phyloP scores from a whole-genome alignment of 2,329 filamentous ascomycete genomes.

The Venturia carpophila region DNA sequence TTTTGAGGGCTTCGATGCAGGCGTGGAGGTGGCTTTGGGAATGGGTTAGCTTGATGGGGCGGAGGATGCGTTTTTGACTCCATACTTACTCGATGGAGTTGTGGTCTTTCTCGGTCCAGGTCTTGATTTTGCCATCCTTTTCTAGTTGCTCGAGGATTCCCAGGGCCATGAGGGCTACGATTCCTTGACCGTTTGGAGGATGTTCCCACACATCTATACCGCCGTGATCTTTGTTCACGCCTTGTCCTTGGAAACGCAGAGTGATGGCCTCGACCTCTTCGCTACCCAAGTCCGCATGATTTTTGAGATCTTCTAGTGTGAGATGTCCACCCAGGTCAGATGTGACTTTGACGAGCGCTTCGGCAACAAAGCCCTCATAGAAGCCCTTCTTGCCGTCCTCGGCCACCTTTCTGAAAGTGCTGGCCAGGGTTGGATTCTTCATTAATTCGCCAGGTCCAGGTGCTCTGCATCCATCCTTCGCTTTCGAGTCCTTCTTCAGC shows the following conservation, averaged over 20 bases:
- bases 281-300: slow-evolving; percentile 64
- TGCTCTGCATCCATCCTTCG: slow-evolving; percentile 61
- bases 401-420: slow-evolving; percentile 72
- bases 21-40: slow-evolving; percentile 56
- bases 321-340: slow-evolving; percentile 69
- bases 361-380: slow-evolving; percentile 76
- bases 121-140: slow-evolving; percentile 62
- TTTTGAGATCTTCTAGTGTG: slow-evolving; percentile 68
- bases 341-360: slow-evolving; percentile 72
- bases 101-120: slow-evolving; percentile 63
- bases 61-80: background rate
- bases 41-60: slow-evolving; percentile 12
- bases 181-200: slow-evolving; percentile 91
- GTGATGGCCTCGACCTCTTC: slow-evolving; percentile 82
- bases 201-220: slow-evolving; percentile 90
- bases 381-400: slow-evolving; percentile 82
- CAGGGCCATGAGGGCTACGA: slow-evolving; percentile 88
- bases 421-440: slow-evolving; percentile 72
- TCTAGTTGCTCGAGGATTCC: slow-evolving; percentile 87
- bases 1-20: slow-evolving; percentile 77
- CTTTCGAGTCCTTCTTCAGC: slow-evolving; percentile 67
- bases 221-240: slow-evolving; percentile 42
- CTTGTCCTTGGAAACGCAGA: slow-evolving; percentile 65
- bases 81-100: slow-evolving; percentile 63
- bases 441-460: slow-evolving; percentile 80